Conservation (phyloP, 768 basidiomycete species). For the Lactarius trivialis region DNA sequence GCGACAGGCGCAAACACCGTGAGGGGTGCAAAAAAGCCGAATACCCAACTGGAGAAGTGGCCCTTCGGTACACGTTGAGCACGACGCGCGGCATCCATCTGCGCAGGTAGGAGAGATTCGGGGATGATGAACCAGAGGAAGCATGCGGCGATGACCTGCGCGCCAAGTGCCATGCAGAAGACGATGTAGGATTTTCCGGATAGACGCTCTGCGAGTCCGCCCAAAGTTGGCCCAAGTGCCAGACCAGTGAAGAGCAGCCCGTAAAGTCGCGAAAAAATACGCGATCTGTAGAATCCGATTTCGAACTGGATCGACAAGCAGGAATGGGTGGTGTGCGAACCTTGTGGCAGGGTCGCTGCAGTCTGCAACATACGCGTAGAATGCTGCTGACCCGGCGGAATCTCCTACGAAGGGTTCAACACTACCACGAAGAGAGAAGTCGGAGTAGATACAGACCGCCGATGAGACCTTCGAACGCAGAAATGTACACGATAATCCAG, state of each 20-base stretch:
- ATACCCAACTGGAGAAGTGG: constrained; percentile 39
- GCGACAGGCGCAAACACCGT: constrained; percentile 49
- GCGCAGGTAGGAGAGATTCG: constrained; percentile 59
- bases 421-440: background rate
- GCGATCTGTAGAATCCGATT: constrained; percentile 39
- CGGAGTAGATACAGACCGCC: constrained; percentile 47
- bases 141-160: constrained; percentile 46
- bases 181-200: constrained; percentile 53
- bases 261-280: constrained; percentile 53
- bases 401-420: constrained; percentile 31
- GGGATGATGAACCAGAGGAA: constrained; percentile 59
- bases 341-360: constrained; percentile 43
- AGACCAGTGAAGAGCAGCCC: constrained; percentile 73
- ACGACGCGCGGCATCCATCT: constrained; percentile 28
- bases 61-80: constrained; percentile 14
- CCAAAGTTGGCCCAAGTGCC: constrained; percentile 69
- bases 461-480: constrained; percentile 58
- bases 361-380: constrained; percentile 67
- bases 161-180: constrained; percentile 56
- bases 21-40: constrained; percentile 68
- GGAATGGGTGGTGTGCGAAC: background rate
- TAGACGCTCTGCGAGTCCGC: constrained; percentile 53
- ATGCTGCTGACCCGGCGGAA: constrained; percentile 42
- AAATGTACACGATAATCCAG: constrained; percentile 66
- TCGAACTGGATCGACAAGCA: constrained; percentile 4